Base-by-base conservation (phyloP, 1,284 basidiomycete genomes). In the Boletellus deceptivus region DNA sequence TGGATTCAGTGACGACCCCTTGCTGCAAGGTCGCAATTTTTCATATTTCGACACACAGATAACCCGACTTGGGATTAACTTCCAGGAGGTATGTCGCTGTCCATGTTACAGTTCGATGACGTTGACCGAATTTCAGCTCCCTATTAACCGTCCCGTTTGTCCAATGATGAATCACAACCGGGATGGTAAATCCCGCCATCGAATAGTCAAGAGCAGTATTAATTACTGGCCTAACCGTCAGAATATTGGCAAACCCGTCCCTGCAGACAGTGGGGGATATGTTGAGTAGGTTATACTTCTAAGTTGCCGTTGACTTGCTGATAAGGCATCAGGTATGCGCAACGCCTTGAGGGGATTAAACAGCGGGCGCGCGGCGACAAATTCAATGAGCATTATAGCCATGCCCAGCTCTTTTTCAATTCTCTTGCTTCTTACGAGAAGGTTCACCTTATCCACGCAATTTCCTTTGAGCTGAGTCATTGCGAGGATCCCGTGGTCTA, bases 1-100 rank as follows among this genome's bases (percentile, higher is more conserved):
- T 59, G 89, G 83, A 41, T 86, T 89, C 67, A 84, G 83, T 55
- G 81, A 89, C 60, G 91, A 93, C 62, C 91, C 91, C 4, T 72
- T 93, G 18, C 74, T 93, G n/a, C 86, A 90, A 70, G 84, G 86
- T 16, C 77, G 91, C 38, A 90, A 91, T 70, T 93, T 93, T 70
- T 87, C 83, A 0, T 93, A 92, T 70, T 82, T 86, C 57, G 89
- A 91, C 65, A 92, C 89, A 0, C 88, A 91, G 61, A 75, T 91
- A 43, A 77, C 80, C 2, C 79, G 89, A 29, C 70, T 92, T 6
- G 91, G 91, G 17, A 70, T 88, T 4, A 88, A 88, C 57, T 88
- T 83, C 75, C 74, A 86, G 64, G 78, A 83, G 69, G 80, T 79
- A 43, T n/a, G 59, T 35, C 14, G 0, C 31, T 17, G 18, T 36